Base-by-base conservation (phyloP, 1,284 basidiomycete genomes). In the Ceratobasidium sp. region DNA sequence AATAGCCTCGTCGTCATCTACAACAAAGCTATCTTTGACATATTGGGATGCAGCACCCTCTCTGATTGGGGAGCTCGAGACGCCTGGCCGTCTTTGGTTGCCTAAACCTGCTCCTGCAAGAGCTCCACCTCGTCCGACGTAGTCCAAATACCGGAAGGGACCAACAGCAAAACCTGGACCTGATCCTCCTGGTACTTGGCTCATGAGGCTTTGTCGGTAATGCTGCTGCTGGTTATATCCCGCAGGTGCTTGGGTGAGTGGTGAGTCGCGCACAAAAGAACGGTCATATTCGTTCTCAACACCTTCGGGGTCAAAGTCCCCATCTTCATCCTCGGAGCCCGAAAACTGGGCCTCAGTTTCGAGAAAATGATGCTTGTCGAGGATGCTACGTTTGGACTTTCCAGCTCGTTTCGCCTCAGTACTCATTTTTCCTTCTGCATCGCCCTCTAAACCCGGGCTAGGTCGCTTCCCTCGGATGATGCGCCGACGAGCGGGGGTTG, bases 281-380 rank as follows among this genome's bases (percentile, higher is more conserved):
- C 89, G 86, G 82, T 96, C 94, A 70, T 89, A 89, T 81, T 93
- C 93, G 81, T 87, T 90, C 82, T 92, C 92, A 26, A 87, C 84
- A 2, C 83, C 84, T 15, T 90, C 90, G 40, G 90, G 88, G 78
- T 91, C 89, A 56, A 84, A 83, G 26, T 80, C 80, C 15, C 81
- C 81, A 73, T 83, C 82, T 81, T 91, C 92, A 77, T 88, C 87
- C 81, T 95, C 94, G 28, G 61, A 65, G n/a, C 94, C 95, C 20
- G 93, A 94, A 81, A 95, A 93, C 38, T 85, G 86, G 0, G 94
- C 93, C 84, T 91, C 92, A 70, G 89, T 86, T 81, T 92, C 91
- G 78, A 91, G 87, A 84, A 88, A 89, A 12, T 64, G 61, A 17
- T 76, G 61, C 23, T 66, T 76, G 23, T 76, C 62, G 28, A 76